Evolutionary conservation across 768 basidiomycete genomes (phyloP), one percentile per base, ranked within the genome.

Genomic region (Tulasnella sp.): DNA sequence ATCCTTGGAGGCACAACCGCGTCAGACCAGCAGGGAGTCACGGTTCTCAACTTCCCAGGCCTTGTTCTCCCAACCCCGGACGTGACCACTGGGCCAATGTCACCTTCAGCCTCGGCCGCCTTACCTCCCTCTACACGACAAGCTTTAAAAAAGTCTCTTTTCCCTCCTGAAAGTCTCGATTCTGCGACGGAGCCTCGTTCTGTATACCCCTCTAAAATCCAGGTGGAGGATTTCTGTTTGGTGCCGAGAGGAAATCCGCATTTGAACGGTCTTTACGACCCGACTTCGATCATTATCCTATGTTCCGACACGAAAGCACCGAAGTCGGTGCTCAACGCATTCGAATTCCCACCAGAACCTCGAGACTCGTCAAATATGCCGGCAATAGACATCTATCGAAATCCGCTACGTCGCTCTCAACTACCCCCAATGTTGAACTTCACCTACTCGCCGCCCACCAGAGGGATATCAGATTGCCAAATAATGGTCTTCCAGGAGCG

Each of bases 161-260:
- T 86, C 11, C 88, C 90, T 0, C 84, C 85, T 16, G 87, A 89
- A 64, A 64, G 24, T 64, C 76, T 64, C 7, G 76, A 77, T 28
- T 9, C 37, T n/a, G 11, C 40, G 34, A 80, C 85, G 88, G 0
- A 90, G 89, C 78, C 90, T 91, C 81, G 95, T 94, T 83, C 86
- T 88, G 20, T 90, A 92, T 0, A 84, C 86, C 12, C 89, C 91
- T 0, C 77, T 20, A 42, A 54, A 24, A 18, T 28, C 12, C 86
- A 90, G 0, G 88, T 92, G 11, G 94, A 96, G 83, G 96, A 98
- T 83, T 96, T 93, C 84, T 85, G 93, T 28, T 89, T 96, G 28
- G 84, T 95, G n/a, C 93, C 96, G 1, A 89, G 89, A 73, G 86
- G 88, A 12, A 92, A 84, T 76, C 94, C 94, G 5, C 93, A 96